phyloP scores from a whole-genome alignment of 208 protist species.

The Spongospora subterranea region DNA sequence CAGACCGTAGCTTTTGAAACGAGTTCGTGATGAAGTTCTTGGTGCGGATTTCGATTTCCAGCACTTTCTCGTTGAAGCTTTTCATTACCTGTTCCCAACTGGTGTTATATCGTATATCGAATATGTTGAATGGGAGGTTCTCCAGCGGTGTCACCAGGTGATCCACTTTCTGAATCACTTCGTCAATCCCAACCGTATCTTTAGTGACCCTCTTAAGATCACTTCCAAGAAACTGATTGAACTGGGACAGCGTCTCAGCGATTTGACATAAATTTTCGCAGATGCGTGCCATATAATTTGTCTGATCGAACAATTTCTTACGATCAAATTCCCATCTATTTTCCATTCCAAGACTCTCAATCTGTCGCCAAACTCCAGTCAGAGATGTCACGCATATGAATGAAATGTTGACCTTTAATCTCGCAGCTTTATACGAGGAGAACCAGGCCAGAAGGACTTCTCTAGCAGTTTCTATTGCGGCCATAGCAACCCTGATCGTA shows the following conservation, averaged over 20 bases:
- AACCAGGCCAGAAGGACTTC: conserved; percentile 61
- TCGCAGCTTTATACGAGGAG: conserved; percentile 34
- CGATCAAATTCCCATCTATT: conserved; percentile 97
- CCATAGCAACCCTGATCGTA: conserved; percentile 55
- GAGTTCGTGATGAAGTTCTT: conserved; percentile 94
- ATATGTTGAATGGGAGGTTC: conserved; percentile 92
- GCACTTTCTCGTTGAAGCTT: conserved; percentile 87
- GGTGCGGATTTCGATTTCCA: conserved; percentile 89
- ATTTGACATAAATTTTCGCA: conserved; percentile 92
- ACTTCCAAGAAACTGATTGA: conserved; percentile 91
- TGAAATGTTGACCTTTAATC: conserved; percentile 7
- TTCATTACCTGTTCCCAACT: conserved; percentile 74
- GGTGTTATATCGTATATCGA: conserved; percentile 80
- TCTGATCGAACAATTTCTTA: conserved; percentile 92
- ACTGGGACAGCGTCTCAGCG: conserved; percentile 90
- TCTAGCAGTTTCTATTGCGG: conserved; percentile 56
- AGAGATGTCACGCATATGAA: conserved; percentile 10
- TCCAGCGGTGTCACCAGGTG: conserved; percentile 91
- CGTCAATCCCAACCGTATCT: conserved; percentile 92
- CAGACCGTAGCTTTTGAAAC: conserved; percentile 95
- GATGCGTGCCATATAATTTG: conserved; percentile 93
- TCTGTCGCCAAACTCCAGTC: conserved; percentile 68
- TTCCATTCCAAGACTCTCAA: conserved; percentile 90
- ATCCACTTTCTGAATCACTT: conserved; percentile 89
- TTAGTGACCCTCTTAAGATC: conserved; percentile 91